phyloP scores from a whole-genome alignment of 495 filamentous ascomycete species.

The Antarctomyces pellizariae region DNA sequence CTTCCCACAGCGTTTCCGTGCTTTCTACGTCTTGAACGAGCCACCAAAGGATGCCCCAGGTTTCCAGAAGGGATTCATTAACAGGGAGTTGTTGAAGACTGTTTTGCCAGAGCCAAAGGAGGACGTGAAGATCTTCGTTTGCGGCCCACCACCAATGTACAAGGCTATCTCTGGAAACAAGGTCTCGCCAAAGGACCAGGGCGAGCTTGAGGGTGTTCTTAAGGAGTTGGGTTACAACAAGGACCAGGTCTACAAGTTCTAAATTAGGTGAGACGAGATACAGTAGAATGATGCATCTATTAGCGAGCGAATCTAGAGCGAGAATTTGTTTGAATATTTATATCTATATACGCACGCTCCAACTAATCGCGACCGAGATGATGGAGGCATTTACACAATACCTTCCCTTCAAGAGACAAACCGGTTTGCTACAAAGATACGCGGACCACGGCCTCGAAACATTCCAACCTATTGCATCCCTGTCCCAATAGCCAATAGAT shows the following conservation, averaged over 20 bases:
- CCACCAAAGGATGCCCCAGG: slow-evolving; percentile 62
- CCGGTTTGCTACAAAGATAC: too few species aligned
- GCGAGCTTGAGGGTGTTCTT: slow-evolving; percentile 61
- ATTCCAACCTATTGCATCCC: too few species aligned
- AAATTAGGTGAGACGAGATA: slow-evolving; percentile 13
- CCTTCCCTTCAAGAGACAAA: too few species aligned
- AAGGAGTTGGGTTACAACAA: slow-evolving; percentile 77
- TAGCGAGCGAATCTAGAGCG: too few species aligned
- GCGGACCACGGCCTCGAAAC: too few species aligned
- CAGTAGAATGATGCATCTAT: too few species aligned
- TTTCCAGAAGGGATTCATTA: slow-evolving; percentile 54
- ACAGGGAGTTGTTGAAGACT: slow-evolving; percentile 76
- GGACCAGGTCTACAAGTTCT: slow-evolving; percentile 98
- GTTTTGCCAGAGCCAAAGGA: slow-evolving; percentile 80
- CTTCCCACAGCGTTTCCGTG: slow-evolving; percentile 78
- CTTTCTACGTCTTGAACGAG: slow-evolving; percentile 73
- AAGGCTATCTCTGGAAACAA: slow-evolving; percentile 77
- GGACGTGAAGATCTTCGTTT: slow-evolving; percentile 83
- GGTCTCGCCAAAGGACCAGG: slow-evolving; percentile 76
- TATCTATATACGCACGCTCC: too few species aligned
- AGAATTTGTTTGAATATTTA: too few species aligned
- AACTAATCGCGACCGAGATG: too few species aligned
- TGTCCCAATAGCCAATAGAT: too few species aligned
- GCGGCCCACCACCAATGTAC: slow-evolving; percentile 81
- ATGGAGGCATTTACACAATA: too few species aligned